Conservation (phyloP, 306 rosid species). For the Cucurbita ficifolia region DNA sequence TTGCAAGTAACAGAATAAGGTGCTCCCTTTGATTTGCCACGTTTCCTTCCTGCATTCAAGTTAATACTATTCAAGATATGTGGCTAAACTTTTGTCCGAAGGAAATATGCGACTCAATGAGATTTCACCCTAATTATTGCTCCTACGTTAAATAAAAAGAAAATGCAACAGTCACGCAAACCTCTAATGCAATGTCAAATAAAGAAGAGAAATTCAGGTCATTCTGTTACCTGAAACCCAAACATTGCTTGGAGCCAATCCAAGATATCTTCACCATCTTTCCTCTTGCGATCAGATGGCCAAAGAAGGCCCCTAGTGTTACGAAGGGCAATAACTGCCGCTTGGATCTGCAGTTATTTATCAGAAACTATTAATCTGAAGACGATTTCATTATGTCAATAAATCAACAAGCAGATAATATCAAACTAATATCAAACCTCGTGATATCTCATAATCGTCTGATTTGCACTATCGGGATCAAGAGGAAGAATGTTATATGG, state of each 20-base stretch:
- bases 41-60: conserved; percentile 53
- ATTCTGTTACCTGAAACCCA: conserved; percentile 76
- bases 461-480: conserved; percentile 92
- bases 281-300: conserved; percentile 78
- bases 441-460: conserved; percentile 86
- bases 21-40: conserved; percentile 97
- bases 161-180: neutral
- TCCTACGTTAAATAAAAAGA: neutral
- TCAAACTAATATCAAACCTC: conserved; percentile 40
- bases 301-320: conserved; percentile 88
- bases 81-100: neutral
- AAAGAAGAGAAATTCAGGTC: neutral
- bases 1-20: conserved; percentile 82
- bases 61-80: neutral
- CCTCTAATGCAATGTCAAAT: neutral
- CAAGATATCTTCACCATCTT: conserved; percentile 77
- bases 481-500: conserved; percentile 98
- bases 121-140: neutral
- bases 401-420: neutral
- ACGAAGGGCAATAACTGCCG: conserved; percentile 86
- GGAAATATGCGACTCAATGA: neutral
- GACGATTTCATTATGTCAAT: neutral
- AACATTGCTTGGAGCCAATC: conserved; percentile 96
- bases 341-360: conserved; percentile 53
- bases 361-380: neutral